Evolutionary conservation across 495 filamentous ascomycete species (phyloP), one percentile per base, ranked within the genome.

Genomic region (Xylaria bambusicola): DNA sequence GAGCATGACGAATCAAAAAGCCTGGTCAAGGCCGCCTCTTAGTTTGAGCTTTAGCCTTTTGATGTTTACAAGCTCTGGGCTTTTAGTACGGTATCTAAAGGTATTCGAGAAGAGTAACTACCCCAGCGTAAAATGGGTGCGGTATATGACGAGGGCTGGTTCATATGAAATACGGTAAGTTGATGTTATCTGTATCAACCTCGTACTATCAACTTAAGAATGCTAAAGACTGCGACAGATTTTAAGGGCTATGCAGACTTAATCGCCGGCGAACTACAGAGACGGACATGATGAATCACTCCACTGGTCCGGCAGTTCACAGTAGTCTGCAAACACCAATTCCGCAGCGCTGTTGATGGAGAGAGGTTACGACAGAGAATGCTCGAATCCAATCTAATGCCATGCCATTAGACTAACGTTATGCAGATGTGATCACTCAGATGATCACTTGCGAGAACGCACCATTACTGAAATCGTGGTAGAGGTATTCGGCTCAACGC

Each of bases 81-180:
- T 99, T 66, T 70, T 99, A 62, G 95, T 99, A 49, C 77, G 95
- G 41, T 99, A 99, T 75, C 76, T 99, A 58, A 99, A 99, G 78
- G 95, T 99, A 24, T 99, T 99, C 77, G 95, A 99, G 82, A 99
- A 99, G 86, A 91, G 82, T 71, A 97, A 98, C 75, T 99, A 99
- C 70, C 93, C 88, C 56, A 95, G 90, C 65, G 95, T 99, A 9
- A 99, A 99, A 70, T 99, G 95, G 95, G 95, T 99, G 63, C 78
- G 95, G 66, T 99, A 99, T 75, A 99, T 99, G 95, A 99, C 95
- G 27, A 82, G 95, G 47, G 95, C 93, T 17, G 89, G 89, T 15
- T 88, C 83, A 70, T 92, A 91, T 71, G 89, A 91, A 72, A 91
- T 90, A 53, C 73, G 88, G 84, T 90, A 46, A 51, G 75, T 12